Base-by-base conservation (phyloP, 83 land plant genomes). In the Picea mariana region DNA sequence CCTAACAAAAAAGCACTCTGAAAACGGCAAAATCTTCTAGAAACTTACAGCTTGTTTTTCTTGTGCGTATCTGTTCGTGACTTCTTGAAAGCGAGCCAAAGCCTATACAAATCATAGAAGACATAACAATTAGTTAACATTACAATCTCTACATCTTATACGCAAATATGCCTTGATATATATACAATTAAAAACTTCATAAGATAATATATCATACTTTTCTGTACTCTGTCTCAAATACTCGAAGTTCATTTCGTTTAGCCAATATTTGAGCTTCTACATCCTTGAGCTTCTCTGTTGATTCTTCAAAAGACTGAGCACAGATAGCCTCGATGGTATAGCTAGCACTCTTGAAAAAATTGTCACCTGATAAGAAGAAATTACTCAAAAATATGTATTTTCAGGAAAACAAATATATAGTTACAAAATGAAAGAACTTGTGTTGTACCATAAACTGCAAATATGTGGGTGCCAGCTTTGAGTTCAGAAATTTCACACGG, bases 241-340 rank as follows among this genome's bases (percentile, higher is more conserved):
- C 89, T 16, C 93, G 94, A 62, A 98, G 81, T 84, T 95, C 99
- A 82, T 83, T 92, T 80, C 98, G 93, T 83, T 98, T 98, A 40
- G 76, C 78, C 77, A 98, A 87, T 81, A 98, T 89, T 59, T 93
- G 93, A 64, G 93, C 91, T 73, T 98, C 99, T 63, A 96, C 84
- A 7, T 91, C 93, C 87, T 91, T 89, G 16, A 98, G 93, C 84
- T 93, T 92, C 75, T 88, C 87, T 3, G 93, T 87, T 31, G 93
- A 83, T 58, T 96, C 97, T 80, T 87, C 91, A 81, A 87, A 98
- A 24, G 93, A 72, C 66, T 90, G 89, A 9, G 97, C 95, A 89
- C 96, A 95, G 17, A 98, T 72, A 26, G 95, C 97, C 84, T 95
- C 98, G 72, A 98, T 98, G 17, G 96, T 92, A 73, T 98, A 98